Percentiles rank a stretch among this genome's conserved stretches.
These are phyloP conservation scores for Teunomyces funiuensis DNA, from an alignment of 805 yeast genomes.

Conservation along the genomic window DNA sequence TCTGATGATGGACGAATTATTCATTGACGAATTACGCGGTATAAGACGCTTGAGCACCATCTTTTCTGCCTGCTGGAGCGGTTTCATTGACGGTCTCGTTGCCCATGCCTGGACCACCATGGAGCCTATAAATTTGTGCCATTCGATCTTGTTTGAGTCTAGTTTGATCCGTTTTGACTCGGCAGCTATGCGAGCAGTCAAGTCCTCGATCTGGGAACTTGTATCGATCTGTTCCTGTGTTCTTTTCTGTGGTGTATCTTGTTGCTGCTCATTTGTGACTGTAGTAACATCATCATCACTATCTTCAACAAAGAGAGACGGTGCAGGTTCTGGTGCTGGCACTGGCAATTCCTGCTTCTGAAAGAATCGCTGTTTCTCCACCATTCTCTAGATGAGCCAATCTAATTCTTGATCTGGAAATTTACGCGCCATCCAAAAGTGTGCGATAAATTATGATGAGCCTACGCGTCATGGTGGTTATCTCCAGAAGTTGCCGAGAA, in stretches of 20 bases:
- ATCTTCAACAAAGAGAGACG: constrained; percentile 7
- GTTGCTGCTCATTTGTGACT: no score
- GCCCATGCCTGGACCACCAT: constrained; percentile 67
- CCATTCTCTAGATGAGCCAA: not conserved
- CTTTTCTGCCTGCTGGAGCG: constrained; percentile 45
- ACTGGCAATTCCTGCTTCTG: not conserved
- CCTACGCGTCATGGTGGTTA: no score
- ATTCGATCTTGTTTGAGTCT: constrained; percentile 14
- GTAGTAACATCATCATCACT: constrained; percentile 8
- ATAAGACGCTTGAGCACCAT: constrained; percentile 37
- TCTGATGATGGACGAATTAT: constrained; percentile 29
- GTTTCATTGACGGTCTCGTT: constrained; percentile 58
- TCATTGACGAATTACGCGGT: constrained; percentile 22
- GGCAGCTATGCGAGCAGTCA: constrained; percentile 12
- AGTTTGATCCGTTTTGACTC: constrained; percentile 11
- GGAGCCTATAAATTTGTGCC: constrained; percentile 57
- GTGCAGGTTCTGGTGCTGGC: not conserved
- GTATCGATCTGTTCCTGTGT: constrained; percentile 1
- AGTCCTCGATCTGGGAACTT: constrained; percentile 9
- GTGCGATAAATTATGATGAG: not conserved
- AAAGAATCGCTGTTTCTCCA: constrained; percentile 1
- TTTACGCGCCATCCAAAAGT: not conserved
- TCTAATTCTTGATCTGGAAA: not conserved
- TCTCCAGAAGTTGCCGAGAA: no score
- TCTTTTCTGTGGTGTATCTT: no score